Evolutionary conservation across 2,329 filamentous ascomycete genomes (phyloP), one percentile per base, ranked within the genome.

Genomic region (Phialophora macrospora): DNA sequence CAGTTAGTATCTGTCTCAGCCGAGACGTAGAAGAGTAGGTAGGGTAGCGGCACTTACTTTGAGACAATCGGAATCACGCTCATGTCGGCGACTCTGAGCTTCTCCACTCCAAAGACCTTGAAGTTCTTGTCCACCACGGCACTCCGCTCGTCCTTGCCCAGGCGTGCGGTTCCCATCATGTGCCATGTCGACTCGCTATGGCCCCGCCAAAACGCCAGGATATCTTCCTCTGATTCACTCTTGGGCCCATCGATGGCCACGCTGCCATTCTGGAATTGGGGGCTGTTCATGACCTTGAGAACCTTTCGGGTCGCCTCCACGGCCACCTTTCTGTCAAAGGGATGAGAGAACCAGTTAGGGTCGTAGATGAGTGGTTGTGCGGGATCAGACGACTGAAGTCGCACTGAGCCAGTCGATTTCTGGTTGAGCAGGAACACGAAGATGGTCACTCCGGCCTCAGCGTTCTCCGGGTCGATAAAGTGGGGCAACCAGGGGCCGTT

Each of bases 81-180:
- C 76, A 81, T 77, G 72, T 81, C 79, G 4, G 75, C 79, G 1
- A 82, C 75, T 7, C 80, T 74, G 44, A 82, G 70, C 5, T 70
- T 68, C 48, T 80, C 70, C 14, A 80, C 66, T 0, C 78, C 79
- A 30, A 75, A 72, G 2, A 81, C 74, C 9, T 74, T 73, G 71
- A 80, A 81, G 4, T 73, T 60, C 0, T 69, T 76, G 72, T 87
- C 83, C 6, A 87, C 83, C 30, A 78, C 82, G 0, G 81, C 80
- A 38, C 80, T 77, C 0, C 64, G 62, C 7, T 82, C 80, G 1
- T 73, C 78, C 66, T 75, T 80, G 0, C 85, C 86, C 85, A 88
- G 88, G 72, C 82, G 83, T 6, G 79, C 80, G 0, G 86, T 88
- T 0, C 84, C 83, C 0, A 79, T 84, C 81, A 82, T 86, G 73